A percentile compares a stretch with the other conserved stretches of the same genome.
These are phyloP conservation scores for Colletotrichum tropicicola DNA, from an alignment of 2,329 filamentous ascomycete genomes.

Conservation along the genomic window DNA sequence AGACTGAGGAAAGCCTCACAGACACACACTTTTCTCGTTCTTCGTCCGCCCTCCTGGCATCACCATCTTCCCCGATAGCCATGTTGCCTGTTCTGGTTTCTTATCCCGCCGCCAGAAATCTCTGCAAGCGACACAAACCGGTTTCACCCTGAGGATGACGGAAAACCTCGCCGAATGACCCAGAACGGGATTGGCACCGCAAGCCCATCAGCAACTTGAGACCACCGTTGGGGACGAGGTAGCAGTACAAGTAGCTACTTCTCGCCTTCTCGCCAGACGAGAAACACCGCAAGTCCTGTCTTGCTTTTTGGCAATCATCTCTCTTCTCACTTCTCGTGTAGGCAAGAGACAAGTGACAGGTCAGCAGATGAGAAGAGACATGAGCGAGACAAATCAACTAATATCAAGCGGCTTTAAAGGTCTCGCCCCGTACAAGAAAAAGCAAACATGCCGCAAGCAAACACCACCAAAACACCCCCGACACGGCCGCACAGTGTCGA, in stretches of 20 bases:
- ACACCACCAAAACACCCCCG: background rate
- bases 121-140: background rate
- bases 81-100: background rate
- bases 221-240: background rate
- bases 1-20: slow-evolving; percentile 1
- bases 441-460: slow-evolving; percentile 17
- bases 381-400: slow-evolving; percentile 16
- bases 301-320: slow-evolving; percentile 7
- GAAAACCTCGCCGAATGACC: slow-evolving; percentile 9
- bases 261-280: background rate
- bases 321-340: slow-evolving; percentile 17
- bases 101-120: slow-evolving; percentile 5
- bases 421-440: slow-evolving; percentile 5
- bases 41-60: background rate
- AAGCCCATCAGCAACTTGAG: background rate
- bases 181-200: background rate
- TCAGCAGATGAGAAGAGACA: slow-evolving; percentile 18
- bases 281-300: background rate
- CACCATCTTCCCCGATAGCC: background rate
- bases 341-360: slow-evolving; percentile 19
- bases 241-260: slow-evolving; percentile 15
- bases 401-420: slow-evolving; percentile 6
- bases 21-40: background rate
- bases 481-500: slow-evolving; percentile 8
- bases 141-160: slow-evolving; percentile 20